Conservation (phyloP, 192 early-diverging fungal species). For the Coemansia sp. region DNA sequence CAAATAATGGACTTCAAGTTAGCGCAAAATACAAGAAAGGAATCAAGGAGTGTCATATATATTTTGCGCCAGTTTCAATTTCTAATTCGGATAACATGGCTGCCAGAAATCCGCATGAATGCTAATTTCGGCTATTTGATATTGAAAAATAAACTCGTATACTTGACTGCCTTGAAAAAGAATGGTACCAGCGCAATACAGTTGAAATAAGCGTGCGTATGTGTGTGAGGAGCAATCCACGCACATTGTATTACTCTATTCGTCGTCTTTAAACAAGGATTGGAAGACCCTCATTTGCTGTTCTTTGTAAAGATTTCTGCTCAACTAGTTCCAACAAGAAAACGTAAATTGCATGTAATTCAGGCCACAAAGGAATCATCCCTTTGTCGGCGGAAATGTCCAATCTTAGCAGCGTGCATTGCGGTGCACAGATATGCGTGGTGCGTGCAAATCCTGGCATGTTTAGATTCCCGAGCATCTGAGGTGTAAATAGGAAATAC, state of each 20-base stretch:
- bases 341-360: neutral
- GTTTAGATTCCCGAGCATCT: neutral
- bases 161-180: neutral
- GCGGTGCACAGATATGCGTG: conserved; percentile 4
- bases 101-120: neutral
- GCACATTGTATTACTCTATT: neutral
- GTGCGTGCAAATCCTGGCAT: neutral
- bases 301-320: neutral
- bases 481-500: neutral
- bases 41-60: neutral
- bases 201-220: neutral
- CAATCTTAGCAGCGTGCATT: neutral
- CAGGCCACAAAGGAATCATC: conserved; percentile 4
- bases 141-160: neutral
- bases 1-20: neutral
- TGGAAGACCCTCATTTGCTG: neutral
- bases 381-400: neutral
- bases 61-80: conserved; percentile 1
- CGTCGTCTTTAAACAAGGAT: conserved; percentile 8
- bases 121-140: neutral
- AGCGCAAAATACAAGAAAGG: neutral
- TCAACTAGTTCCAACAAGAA: too few relatives aligned
- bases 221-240: neutral
- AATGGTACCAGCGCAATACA: neutral
- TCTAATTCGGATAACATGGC: neutral